Base-by-base conservation (phyloP, 2,329 filamentous ascomycete species). In the Microcera coccophila region DNA sequence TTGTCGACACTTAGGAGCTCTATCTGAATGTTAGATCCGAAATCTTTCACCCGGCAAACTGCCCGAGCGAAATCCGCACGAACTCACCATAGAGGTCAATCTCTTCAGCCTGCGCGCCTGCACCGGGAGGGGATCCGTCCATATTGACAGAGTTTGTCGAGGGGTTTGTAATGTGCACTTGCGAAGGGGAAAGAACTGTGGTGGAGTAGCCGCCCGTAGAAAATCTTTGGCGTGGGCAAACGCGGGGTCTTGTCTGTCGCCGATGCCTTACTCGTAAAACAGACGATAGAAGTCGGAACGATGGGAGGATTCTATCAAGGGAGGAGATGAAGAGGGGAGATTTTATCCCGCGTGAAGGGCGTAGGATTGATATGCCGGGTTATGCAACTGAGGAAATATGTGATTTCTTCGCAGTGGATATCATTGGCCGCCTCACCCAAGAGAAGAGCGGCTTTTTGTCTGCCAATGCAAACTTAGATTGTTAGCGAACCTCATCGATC, bases 1-100 rank as follows among this genome's bases (percentile, higher is more conserved):
- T 77, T 85, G 39, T 83, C 73, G 57, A 97, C 78, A 46, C 81
- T 85, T 49, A 97, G 81, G 57, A 95, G 75, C 71, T 84, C 90
- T 95, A 61, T 32, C 8, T 55, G 34, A 55, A 47, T 35, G 11
- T 31, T 32, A 16, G 21, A n/a, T 12, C 24, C 5, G 15, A 11
- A 16, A 4, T 42, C 14, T 12, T 32, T 26, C 40, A 28, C 33
- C 19, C 16, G 37, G 32, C 21, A 36, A 46, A 31, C 10, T 28
- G 11, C 8, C 18, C 16, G 19, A 22, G 15, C 11, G 19, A 11
- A 40, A 20, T 17, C 28, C 16, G 18, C 28, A 10, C 33, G 12
- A 9, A 55, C 69, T 55, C 67, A 82, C 80, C 76, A 55, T 84
- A 84, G 64, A 84, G 79, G 66, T 84, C 79, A 45, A 78, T 62